These are phyloP conservation scores for Erodium chrysanthum DNA, from an alignment of 441 rosid genomes.

Conservation along the genomic window DNA sequence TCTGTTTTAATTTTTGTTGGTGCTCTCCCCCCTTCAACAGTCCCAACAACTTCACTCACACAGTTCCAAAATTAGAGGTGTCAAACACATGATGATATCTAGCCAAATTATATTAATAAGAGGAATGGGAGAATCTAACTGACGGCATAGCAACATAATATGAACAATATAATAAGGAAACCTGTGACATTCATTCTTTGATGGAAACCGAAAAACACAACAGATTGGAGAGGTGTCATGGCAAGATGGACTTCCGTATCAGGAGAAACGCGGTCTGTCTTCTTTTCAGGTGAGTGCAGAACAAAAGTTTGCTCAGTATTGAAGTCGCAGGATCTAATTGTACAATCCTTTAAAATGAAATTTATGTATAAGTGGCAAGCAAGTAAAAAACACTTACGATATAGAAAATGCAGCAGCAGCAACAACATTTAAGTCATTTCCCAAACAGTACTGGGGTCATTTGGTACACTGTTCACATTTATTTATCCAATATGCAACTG, in stretches of 20 bases:
- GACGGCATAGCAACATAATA: not conserved
- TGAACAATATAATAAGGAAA: slow-evolving; percentile 18
- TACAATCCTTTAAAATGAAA: slow-evolving; percentile 61
- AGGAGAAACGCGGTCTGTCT: slow-evolving; percentile 57
- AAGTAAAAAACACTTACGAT: not conserved
- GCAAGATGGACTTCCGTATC: slow-evolving; percentile 93
- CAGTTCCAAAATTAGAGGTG: slow-evolving; percentile 18
- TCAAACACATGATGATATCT: not conserved
- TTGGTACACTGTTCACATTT: too few species aligned
- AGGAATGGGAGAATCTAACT: not conserved
- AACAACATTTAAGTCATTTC: too few species aligned
- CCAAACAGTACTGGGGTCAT: too few species aligned
- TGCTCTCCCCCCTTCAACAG: slow-evolving; percentile 89
- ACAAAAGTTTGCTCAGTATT: slow-evolving; percentile 92
- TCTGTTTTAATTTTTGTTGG: slow-evolving; percentile 96
- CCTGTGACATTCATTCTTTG: slow-evolving; percentile 97
- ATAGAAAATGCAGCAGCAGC: too few species aligned
- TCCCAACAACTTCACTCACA: slow-evolving; percentile 78
- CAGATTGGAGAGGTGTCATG: slow-evolving; percentile 88
- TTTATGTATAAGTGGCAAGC: not conserved
- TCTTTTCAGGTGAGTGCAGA: slow-evolving; percentile 92
- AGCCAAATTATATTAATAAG: not conserved
- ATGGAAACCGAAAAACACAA: slow-evolving; percentile 96
- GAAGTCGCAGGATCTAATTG: slow-evolving; percentile 89
- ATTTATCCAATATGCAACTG: too few species aligned